These are phyloP conservation scores for Westerdykella sp. DNA, from an alignment of 2,329 filamentous ascomycete species.

Conservation along the genomic window DNA sequence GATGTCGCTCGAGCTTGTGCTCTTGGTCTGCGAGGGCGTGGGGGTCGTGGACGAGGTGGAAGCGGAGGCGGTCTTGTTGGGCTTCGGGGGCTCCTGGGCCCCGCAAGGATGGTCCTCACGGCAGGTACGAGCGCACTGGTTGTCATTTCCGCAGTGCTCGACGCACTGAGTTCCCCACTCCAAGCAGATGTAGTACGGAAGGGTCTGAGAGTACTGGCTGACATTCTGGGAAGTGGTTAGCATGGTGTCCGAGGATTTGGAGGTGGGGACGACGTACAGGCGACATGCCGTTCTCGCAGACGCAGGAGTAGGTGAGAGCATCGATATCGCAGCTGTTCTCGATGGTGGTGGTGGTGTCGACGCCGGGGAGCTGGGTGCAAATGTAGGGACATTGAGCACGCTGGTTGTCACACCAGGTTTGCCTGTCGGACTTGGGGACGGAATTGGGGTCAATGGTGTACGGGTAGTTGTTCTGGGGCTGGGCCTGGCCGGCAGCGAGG, in stretches of 20 bases:
- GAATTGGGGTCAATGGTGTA: conserved; percentile 56
- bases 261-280: conserved; percentile 46
- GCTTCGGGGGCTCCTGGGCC: conserved; percentile 56
- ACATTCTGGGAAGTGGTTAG: conserved; percentile 48
- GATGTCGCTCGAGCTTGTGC: conserved; percentile 10
- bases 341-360: conserved; percentile 40
- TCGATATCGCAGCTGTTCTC: conserved; percentile 62
- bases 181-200: conserved; percentile 71
- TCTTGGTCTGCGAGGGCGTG: conserved; percentile 8
- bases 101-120: conserved; percentile 65
- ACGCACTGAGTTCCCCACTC: conserved; percentile 67
- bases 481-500: conserved; percentile 44
- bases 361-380: conserved; percentile 56
- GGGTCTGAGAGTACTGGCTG: conserved; percentile 68
- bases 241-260: background rate
- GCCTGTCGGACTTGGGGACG: conserved; percentile 49
- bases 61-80: conserved; percentile 51
- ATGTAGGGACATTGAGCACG: conserved; percentile 62
- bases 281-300: conserved; percentile 56
- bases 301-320: conserved; percentile 62
- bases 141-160: conserved; percentile 50
- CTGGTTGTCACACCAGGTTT: conserved; percentile 62
- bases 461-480: conserved; percentile 22
- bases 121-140: conserved; percentile 56
- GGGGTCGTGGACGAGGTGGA: conserved; percentile 30